Conservation (phyloP, 2,329 filamentous ascomycete genomes). For the Aureobasidium sp. region DNA sequence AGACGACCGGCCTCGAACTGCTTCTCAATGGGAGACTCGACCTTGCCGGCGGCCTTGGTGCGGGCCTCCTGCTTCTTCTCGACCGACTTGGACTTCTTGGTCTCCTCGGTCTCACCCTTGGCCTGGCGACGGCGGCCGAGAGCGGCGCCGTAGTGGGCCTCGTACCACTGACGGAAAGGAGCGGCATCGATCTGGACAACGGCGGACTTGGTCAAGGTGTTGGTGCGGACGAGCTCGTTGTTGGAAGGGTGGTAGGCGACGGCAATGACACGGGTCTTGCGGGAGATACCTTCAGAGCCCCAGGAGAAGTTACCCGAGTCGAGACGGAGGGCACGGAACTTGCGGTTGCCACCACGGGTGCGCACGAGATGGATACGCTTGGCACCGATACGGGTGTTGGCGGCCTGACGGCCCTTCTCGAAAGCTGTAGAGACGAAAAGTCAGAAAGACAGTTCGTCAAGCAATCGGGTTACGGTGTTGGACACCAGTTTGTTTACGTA, state of each 20-base stretch:
- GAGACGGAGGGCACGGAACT: constrained; percentile 98
- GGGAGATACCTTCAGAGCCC: constrained; percentile 94
- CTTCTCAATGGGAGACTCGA: constrained; percentile 86
- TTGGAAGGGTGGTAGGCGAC: constrained; percentile 99
- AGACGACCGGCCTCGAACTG: constrained; percentile 99
- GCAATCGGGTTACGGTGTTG: constrained; percentile 42
- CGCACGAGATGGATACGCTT: constrained; percentile 97
- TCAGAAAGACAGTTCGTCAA: constrained; percentile 55
- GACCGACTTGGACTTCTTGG: constrained; percentile 91
- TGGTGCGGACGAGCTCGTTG: constrained; percentile 99
- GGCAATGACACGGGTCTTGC: constrained; percentile 98
- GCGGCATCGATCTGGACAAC: constrained; percentile 98
- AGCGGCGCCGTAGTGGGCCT: constrained; percentile 94
- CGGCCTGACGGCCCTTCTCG: constrained; percentile 98
- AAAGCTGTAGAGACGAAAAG: constrained; percentile 72
- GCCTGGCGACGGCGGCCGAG: constrained; percentile 90
- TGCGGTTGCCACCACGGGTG: constrained; percentile 97
- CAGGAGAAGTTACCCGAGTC: constrained; percentile 99
- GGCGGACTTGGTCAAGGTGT: constrained; percentile 98
- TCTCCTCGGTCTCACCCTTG: constrained; percentile 59
- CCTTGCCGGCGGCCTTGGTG: constrained; percentile 79
- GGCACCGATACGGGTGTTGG: constrained; percentile 97
- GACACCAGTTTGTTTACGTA: constrained; percentile 30
- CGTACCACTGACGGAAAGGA: constrained; percentile 99
- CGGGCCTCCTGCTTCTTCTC: constrained; percentile 95